Base-by-base conservation (phyloP, 2,329 filamentous ascomycete genomes). In the Calycina marina region DNA sequence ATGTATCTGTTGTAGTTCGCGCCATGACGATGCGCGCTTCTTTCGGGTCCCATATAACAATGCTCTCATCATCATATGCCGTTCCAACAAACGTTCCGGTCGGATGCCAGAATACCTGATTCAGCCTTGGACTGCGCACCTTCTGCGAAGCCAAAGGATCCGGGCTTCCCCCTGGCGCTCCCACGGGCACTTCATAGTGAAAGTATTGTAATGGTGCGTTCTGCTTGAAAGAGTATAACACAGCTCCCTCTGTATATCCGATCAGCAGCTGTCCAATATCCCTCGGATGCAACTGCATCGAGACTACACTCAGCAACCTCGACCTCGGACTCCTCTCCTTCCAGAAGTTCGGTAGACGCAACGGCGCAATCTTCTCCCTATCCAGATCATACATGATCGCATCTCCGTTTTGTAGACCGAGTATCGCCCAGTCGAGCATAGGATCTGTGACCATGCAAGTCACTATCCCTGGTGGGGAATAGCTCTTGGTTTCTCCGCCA, bases 151-250 rank as follows among this genome's bases (percentile, higher is more conserved):
- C 65, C 24, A 67, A 57, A 16, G 74, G 70, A 49, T 84, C 80
- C 8, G 66, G 61, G 50, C 76, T 41, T 14, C 72, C 38, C n/a
- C 88, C 88, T 0, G 82, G 80, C 4, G 88, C 86, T 11, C 86
- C 84, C 8, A 70, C 64, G 0, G 84, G 82, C 3, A 96, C 56
- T 36, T 78, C 67, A 54, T 96, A 96, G 43, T 86, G 69, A 47
- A 93, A 85, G 56, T 74, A 92, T 41, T 80, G 77, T 28, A 75
- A 61, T 0, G 83, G 66, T 37, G 76, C 68, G 49, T 85, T 86
- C 53, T 92, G 80, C 59, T 98, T 96, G 64, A 98, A 92, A 3
- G 84, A 92, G 57, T 92, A 98, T 38, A 90, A 69, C 28, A 83
- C 83, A 4, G 82, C 85, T 10, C 90, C 90, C 43, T 88, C 73